Evolutionary conservation across 257 asterid genomes (phyloP), one percentile per base, ranked within the genome.

Genomic region (Forsythia suspensa): DNA sequence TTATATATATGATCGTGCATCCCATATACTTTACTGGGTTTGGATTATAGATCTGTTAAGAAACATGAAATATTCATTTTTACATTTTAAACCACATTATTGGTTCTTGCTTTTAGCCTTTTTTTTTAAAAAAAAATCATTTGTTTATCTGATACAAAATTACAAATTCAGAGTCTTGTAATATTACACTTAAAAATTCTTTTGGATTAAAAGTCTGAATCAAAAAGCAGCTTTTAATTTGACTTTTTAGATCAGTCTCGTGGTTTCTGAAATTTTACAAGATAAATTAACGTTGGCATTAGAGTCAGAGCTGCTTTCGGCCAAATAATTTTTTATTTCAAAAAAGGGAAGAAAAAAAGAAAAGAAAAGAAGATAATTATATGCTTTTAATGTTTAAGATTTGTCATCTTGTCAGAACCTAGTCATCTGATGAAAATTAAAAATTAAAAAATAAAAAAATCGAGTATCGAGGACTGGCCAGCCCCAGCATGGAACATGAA

Each of bases 241-340:
- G 70, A 71, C 76, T 70, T 70, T 39, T 70, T 39, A 57, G 59
- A 52, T 75, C 80, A 24, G 39, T 40, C 57, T n/a, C 24, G 38
- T 37, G 66, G 72, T 74, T 69, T 52, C 57, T 48, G 57, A 48
- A 48, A 46, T 46, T 46, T 44, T 10, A 3, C 10, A 68, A 18
- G 9, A n/a, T 66, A 40, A 70, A 66, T 76, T 41, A 65, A 65
- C 6, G 21, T 16, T 29, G 43, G 34, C 70, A 34, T 44, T 20
- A 59, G 20, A 59, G 67, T 9, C 74, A 72, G 72, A 77, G 70
- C 76, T 71, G 79, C 85, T 84, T 79, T 81, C 85, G 85, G 82
- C 85, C 10, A 43, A 12, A 43, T 6, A 43, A 6, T 42, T 3
- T 42, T 42, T 42, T 42, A 42, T 42, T 42, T 42, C 46, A 42